These are phyloP conservation scores for Teratosphaeria destructans DNA, from an alignment of 2,329 filamentous ascomycete species.

Conservation along the genomic window DNA sequence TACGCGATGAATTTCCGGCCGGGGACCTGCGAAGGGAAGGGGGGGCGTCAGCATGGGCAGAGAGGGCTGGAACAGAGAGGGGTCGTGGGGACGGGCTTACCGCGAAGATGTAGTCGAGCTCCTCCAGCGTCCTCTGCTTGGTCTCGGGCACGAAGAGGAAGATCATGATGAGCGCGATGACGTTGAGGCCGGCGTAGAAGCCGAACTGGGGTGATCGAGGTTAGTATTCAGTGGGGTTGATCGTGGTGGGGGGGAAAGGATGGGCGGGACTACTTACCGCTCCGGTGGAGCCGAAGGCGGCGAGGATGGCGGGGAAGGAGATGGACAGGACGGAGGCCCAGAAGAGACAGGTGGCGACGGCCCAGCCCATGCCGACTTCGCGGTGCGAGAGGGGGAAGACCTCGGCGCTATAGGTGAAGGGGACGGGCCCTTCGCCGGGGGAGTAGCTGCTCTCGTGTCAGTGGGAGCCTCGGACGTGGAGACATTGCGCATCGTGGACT, in stretches of 20 bases:
- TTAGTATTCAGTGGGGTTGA: neutral
- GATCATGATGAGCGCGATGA: conserved; percentile 52
- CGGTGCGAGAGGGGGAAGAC: conserved; percentile 61
- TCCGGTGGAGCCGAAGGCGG: conserved; percentile 39
- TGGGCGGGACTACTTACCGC: conserved; percentile 20
- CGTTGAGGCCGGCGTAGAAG: conserved; percentile 50
- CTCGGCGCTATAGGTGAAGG: conserved; percentile 57
- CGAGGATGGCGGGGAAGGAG: conserved; percentile 39
- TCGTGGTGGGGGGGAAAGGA: neutral
- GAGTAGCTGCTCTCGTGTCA: conserved; percentile 15
- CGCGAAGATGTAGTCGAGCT: conserved; percentile 43
- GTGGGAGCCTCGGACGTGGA: neutral
- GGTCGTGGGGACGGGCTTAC: conserved; percentile 19
- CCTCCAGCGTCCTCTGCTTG: conserved; percentile 39
- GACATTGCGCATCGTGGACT: neutral
- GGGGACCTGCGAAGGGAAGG: conserved; percentile 15
- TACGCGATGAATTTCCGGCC: conserved; percentile 27
- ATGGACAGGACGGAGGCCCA: conserved; percentile 42
- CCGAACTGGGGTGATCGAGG: conserved; percentile 32
- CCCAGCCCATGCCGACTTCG: conserved; percentile 61
- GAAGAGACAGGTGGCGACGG: conserved; percentile 43
- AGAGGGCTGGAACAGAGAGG: neutral
- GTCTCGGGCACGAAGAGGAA: conserved; percentile 45
- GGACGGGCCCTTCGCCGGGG: conserved; percentile 35
- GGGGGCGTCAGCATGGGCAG: neutral